Evolutionary conservation across 176 grass and related monocot genomes (phyloP), one percentile per base, ranked within the genome.

Genomic region (Typha latifolia): DNA sequence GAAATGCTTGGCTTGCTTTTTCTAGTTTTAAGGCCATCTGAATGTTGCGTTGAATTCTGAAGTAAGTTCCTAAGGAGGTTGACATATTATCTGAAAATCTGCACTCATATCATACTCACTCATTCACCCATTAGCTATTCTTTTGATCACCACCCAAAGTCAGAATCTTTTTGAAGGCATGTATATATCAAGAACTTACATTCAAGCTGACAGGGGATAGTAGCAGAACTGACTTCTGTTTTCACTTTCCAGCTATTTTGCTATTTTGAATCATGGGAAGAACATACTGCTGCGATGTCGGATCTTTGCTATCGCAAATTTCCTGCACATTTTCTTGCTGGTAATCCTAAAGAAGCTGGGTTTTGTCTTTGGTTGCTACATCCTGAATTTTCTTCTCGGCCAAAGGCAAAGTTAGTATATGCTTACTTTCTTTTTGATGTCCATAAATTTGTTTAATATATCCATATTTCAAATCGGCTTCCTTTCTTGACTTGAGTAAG

Each of bases 321-420:
- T 57, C 95, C 89, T 82, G 84, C 86, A 85, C 72, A 31, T 77
- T 94, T 99, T 90, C 79, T 99, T 57, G 81, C 86, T 78, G 86
- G 85, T 77, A 93, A 77, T 72, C 86, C 89, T 34, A 85, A 62
- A 66, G 95, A 94, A 77, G 89, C 86, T 64, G 79, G 89, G 48
- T 99, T 99, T 82, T 99, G 95, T 49, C 95, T 99, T 76, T 99
- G 83, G 89, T 78, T 99, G 67, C 56, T 94, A 69, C 95, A 99
- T 77, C 95, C 89, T 16, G 95, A 94, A 59, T 86, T 83, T 75
- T 76, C 55, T 78, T 93, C 74, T 62, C 84, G 95, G 61, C 95
- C 95, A 61, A 99, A 87, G 47, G 74, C 89, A 81, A 93, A 79
- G 94, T 97, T 63, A 79, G 81, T 68, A 74, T 43, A 43, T 43